Evolutionary conservation across 2,329 filamentous ascomycete species (phyloP), one percentile per base, ranked within the genome.

Genomic region (Fusarium clavum): DNA sequence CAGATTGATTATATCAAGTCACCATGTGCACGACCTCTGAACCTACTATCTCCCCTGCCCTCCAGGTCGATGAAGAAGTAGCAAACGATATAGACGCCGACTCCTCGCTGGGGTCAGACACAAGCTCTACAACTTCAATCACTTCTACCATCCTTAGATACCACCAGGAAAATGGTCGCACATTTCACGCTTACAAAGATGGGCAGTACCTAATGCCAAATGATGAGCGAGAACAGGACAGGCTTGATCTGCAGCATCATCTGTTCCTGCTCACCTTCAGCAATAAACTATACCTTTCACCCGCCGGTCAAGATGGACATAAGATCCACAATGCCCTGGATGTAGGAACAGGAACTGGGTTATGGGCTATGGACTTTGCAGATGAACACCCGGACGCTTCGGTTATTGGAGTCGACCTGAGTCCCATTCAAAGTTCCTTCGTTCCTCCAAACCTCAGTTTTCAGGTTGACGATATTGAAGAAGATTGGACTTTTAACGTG

Each of bases 131-230:
- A 2, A 65, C 73, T 0, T 76, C 72, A 3, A 57, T 76, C 4
- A 61, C 9, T n/a, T 72, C 61, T 2, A 75, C 64, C 10, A 70
- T 77, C 8, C 55, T 74, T 3, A 66, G 59, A 5, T 77, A 76
- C 24, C 69, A 75, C 10, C 40, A 72, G 20, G 76, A 78, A 25
- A 76, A 78, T 13, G 75, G 76, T 1, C 69, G 75, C 13, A 76
- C 73, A 0, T 78, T 77, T n/a, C 75, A 77, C 32, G 71, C 64
- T 0, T 76, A 75, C 46, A 77, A 77, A 24, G 77, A 78, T 13
- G 70, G 68, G 0, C 59, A 69, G 11, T 73, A 71, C 45, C 18
- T 71, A 5, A 58, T 73, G 12, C 71, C 71, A 2, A 71, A 71
- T 9, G 68, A 73, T 24, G 54, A 53, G 5, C 65, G 47, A 5